A percentile compares a stretch with the other conserved stretches of the same genome.
These are phyloP conservation scores for Aspergillus sp. DNA, from an alignment of 2,329 filamentous ascomycete genomes.

Conservation along the genomic window DNA sequence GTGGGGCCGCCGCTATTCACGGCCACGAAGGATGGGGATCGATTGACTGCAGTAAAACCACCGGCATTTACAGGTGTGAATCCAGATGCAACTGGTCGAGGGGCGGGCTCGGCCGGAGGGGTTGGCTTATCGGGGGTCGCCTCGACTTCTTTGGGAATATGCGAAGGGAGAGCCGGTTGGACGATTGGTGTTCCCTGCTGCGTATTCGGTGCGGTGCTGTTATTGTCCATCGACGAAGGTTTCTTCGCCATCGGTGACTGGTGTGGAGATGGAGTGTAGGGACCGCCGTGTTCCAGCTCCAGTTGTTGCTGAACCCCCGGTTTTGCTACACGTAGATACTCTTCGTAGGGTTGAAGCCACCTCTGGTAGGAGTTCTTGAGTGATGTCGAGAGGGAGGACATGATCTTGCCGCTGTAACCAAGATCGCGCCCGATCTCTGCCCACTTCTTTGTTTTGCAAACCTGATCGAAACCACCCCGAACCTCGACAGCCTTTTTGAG, in stretches of 20 bases:
- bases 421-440: slow-evolving; percentile 95
- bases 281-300: slow-evolving; percentile 87
- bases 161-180: slow-evolving; percentile 52
- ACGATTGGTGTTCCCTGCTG: slow-evolving; percentile 65
- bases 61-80: slow-evolving; percentile 69
- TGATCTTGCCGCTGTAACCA: slow-evolving; percentile 98
- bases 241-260: slow-evolving; percentile 65
- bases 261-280: slow-evolving; percentile 73
- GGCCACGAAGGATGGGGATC: slow-evolving; percentile 39
- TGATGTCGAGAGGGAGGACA: slow-evolving; percentile 96
- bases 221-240: slow-evolving; percentile 29
- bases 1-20: slow-evolving; percentile 32
- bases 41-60: slow-evolving; percentile 58
- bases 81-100: slow-evolving; percentile 42
- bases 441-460: slow-evolving; percentile 98
- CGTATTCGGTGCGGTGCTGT: slow-evolving; percentile 42
- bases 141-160: slow-evolving; percentile 45
- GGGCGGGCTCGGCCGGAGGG: slow-evolving; percentile 33
- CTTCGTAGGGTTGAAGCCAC: slow-evolving; percentile 95
- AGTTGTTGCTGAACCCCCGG: slow-evolving; percentile 95
- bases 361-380: slow-evolving; percentile 97
- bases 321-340: slow-evolving; percentile 85
- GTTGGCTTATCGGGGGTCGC: slow-evolving; percentile 28
- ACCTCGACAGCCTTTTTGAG: slow-evolving; percentile 95
- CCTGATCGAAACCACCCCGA: slow-evolving; percentile 89